These are phyloP conservation scores for Amphibolis antarctica DNA, from an alignment of 106 monocot genomes.

Conservation along the genomic window DNA sequence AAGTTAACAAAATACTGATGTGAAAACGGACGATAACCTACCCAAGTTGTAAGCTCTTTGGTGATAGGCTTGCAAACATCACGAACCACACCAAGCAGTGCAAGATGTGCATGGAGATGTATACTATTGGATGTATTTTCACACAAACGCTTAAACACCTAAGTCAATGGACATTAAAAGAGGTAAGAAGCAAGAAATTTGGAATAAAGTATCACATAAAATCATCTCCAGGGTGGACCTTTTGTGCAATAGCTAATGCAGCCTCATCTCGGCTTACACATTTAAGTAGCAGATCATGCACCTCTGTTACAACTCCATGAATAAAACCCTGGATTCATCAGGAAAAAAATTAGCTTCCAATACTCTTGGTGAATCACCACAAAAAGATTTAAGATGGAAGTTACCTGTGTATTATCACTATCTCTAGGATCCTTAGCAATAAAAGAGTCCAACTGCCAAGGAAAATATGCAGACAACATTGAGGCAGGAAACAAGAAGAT, in stretches of 20 bases:
- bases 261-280: constrained; percentile 89
- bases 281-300: constrained; percentile 69
- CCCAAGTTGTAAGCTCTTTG: constrained; percentile 95
- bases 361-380: too few species aligned
- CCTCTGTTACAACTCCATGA: constrained; percentile 75
- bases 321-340: constrained; percentile 5
- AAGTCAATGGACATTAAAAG: constrained; percentile 5
- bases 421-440: constrained; percentile 68
- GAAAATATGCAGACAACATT: background rate
- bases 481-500: too few species aligned
- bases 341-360: too few species aligned
- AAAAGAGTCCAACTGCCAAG: constrained; percentile 61
- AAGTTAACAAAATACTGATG: too few species aligned
- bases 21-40: constrained; percentile 14
- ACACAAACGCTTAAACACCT: constrained; percentile 85
- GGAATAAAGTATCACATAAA: background rate
- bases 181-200: background rate
- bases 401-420: constrained; percentile 76
- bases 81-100: constrained; percentile 63
- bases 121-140: constrained; percentile 56
- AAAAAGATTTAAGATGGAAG: background rate
- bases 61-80: constrained; percentile 86
- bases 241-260: constrained; percentile 82
- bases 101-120: constrained; percentile 41
- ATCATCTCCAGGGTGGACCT: constrained; percentile 26